A percentile compares a stretch with the other conserved stretches of the same genome.
Evolutionary conservation across 1,284 basidiomycete genomes (phyloP).

Genomic region (Cystobasidium sp.): DNA sequence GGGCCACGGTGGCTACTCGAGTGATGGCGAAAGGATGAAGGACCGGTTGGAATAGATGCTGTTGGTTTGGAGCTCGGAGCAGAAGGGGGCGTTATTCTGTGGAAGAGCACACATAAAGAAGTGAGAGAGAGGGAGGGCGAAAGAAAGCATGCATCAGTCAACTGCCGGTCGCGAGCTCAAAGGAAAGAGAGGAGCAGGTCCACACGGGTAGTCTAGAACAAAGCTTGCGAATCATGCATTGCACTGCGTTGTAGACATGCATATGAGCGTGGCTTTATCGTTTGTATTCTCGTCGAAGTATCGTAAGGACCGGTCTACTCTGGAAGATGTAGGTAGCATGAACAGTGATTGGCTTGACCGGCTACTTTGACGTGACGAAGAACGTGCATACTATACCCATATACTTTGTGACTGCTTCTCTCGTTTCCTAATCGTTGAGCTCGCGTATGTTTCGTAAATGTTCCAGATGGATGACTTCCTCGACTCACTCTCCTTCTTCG

Average conservation of each 20-base stretch:
- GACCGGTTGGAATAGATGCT: background rate
- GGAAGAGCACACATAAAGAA: background rate
- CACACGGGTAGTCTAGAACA: slow-evolving; percentile 4
- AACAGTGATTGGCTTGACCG: too few species aligned
- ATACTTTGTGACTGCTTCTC: slow-evolving; percentile 15
- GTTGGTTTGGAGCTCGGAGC: background rate
- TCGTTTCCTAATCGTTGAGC: background rate
- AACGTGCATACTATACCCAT: background rate
- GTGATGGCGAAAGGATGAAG: background rate
- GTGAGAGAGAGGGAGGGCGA: background rate
- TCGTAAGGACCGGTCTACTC: too few species aligned
- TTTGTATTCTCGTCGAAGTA: background rate
- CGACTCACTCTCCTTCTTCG: slow-evolving; percentile 41
- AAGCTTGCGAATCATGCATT: background rate
- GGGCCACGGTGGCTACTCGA: background rate
- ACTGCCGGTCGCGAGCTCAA: slow-evolving; percentile 15
- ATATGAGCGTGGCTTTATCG: background rate
- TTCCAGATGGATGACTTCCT: too few species aligned
- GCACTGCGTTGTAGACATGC: background rate
- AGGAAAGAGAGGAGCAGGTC: slow-evolving; percentile 20
- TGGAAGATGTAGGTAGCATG: too few species aligned
- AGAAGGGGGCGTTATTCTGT: slow-evolving; percentile 19
- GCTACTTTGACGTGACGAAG: too few species aligned
- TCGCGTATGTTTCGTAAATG: background rate
- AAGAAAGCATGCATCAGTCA: background rate